Percentiles rank a stretch among this genome's conserved stretches.
Conservation (phyloP, 805 yeast genomes). For the Candida parachauliodes region DNA sequence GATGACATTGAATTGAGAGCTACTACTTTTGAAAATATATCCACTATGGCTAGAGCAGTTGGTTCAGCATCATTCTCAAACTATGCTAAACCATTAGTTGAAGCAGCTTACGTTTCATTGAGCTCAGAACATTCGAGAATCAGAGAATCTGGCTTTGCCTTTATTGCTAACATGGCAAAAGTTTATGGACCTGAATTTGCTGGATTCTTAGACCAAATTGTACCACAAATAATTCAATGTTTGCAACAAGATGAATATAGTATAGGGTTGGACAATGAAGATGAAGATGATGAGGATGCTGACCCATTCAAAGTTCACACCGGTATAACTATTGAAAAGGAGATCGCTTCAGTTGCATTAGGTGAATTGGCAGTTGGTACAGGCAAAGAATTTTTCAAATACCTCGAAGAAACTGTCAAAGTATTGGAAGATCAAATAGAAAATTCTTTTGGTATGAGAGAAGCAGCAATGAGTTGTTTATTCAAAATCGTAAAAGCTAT, state of each 20-base stretch:
- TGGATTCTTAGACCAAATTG: constrained; percentile 74
- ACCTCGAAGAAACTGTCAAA: constrained; percentile 65
- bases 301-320: constrained; percentile 84
- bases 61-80: constrained; percentile 85
- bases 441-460: constrained; percentile 88
- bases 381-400: constrained; percentile 72
- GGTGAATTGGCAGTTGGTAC: constrained; percentile 88
- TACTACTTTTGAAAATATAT: constrained; percentile 85
- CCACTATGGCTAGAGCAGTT: constrained; percentile 95
- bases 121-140: constrained; percentile 76
- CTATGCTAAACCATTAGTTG: constrained; percentile 82
- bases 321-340: constrained; percentile 93
- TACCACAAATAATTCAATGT: constrained; percentile 81
- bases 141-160: constrained; percentile 92
- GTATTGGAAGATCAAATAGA: constrained; percentile 68
- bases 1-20: constrained; percentile 91
- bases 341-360: constrained; percentile 87
- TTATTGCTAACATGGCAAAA: constrained; percentile 89
- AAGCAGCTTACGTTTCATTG: constrained; percentile 79
- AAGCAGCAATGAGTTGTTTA: constrained; percentile 74
- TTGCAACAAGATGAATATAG: constrained; percentile 84
- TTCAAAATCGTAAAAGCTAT: constrained; percentile 82
- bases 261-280: constrained; percentile 48
- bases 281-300: constrained; percentile 52
- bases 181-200: constrained; percentile 90